phyloP scores from a whole-genome alignment of 2,329 filamentous ascomycete genomes.

The Coniella lustricola region DNA sequence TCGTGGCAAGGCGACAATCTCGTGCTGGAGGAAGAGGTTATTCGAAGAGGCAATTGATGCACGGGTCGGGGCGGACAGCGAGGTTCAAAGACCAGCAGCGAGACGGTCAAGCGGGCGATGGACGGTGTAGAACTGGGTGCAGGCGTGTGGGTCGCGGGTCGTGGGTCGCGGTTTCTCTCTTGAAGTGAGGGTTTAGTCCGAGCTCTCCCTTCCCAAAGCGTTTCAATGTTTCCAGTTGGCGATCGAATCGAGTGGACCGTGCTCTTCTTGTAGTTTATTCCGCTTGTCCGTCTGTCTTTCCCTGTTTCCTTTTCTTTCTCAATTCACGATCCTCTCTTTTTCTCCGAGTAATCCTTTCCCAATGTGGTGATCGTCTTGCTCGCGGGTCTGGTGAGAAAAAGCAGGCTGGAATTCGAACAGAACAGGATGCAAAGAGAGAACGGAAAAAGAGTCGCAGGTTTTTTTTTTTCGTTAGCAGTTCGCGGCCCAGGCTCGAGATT shows the following conservation, averaged over 20 bases:
- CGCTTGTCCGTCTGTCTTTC: too few species aligned
- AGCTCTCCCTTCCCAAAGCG: background rate
- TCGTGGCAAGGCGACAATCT: too few species aligned
- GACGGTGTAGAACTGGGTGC: constrained; percentile 4
- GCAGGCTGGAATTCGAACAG: too few species aligned
- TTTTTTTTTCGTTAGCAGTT: background rate
- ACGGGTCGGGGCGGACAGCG: too few species aligned
- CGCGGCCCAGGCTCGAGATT: background rate
- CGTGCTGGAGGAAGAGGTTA: too few species aligned
- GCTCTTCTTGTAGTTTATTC: too few species aligned
- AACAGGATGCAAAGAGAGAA: too few species aligned
- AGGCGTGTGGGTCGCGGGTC: constrained; percentile 3
- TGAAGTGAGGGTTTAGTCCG: background rate
- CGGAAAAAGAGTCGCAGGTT: background rate
- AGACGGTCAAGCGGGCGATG: background rate
- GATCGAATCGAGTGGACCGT: background rate
- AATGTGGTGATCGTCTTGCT: too few species aligned
- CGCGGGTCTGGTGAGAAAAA: too few species aligned
- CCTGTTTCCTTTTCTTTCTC: too few species aligned
- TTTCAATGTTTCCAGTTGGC: background rate
- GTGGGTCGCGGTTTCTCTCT: background rate
- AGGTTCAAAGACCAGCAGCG: background rate
- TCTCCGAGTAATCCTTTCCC: too few species aligned
- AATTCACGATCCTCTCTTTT: too few species aligned
- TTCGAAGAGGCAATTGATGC: background rate